Base-by-base conservation (phyloP, 805 yeast species). In the Cyberlindnera japonica region DNA sequence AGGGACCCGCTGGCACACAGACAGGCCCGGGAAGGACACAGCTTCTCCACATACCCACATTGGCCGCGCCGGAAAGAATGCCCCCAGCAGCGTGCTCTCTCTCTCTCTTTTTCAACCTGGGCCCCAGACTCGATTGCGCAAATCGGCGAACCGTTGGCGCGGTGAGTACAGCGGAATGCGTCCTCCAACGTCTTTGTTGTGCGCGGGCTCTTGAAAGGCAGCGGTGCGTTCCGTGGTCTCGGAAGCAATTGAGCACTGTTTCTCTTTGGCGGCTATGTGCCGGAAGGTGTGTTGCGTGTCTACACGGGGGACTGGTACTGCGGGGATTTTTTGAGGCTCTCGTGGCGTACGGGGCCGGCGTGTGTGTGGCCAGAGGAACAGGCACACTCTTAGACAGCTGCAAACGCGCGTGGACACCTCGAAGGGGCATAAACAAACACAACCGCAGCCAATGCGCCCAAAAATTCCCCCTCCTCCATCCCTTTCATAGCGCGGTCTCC, bases 131-230 rank as follows among this genome's bases (percentile, higher is more conserved):
- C 14, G 9, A 6, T 30, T 13, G 28, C 35, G 28, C 27, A 29
- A 31, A 38, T 16, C n/a, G 20, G 16, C 22, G 21, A 31, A 41
- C 40, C 41, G 38, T 34, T 41, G 37, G 18, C 36, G 37, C 33
- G 27, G 15, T 8, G 13, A 9, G 20, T 15, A 33, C 43, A 14
- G 35, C 36, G 43, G 43, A 34, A 40, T 40, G 44, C 44, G 40
- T 32, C 26, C 6, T 11, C 20, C 11, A 30, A 32, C 43, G 6
- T 15, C n/a, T 13, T 15, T 5, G 21, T 32, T 27, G 30, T 15
- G 18, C 18, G 30, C 6, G 18, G 16, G 30, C n/a, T n/a, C n/a
- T n/a, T n/a, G n/a, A n/a, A n/a, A n/a, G n/a, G n/a, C n/a, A n/a
- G 28, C 28, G 28, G n/a, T 25, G 28, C 28, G n/a, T 10, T 15